Conservation (phyloP, 305 asterid species). For the Fraxinus velutina region DNA sequence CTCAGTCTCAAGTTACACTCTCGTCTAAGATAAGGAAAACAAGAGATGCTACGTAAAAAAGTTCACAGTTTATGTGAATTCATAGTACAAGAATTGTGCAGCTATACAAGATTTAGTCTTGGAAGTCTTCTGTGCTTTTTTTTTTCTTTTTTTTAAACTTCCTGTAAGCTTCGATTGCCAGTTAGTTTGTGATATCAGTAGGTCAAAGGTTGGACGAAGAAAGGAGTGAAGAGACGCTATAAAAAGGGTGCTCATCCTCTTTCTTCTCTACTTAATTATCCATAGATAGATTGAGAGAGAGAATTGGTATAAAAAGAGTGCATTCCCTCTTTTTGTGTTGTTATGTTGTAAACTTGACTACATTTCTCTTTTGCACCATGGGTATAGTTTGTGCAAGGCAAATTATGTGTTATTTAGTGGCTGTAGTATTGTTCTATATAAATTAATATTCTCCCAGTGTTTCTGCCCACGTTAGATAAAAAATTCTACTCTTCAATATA, state of each 20-base stretch:
- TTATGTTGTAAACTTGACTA: constrained; percentile 58
- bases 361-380: constrained; percentile 36
- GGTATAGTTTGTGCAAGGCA: constrained; percentile 38
- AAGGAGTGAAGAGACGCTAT: constrained; percentile 89
- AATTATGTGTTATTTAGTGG: constrained; percentile 8
- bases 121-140: neutral
- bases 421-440: neutral
- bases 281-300: constrained; percentile 27
- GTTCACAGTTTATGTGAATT: constrained; percentile 32
- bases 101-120: constrained; percentile 40
- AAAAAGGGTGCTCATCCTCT: constrained; percentile 94
- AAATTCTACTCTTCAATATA: no score
- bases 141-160: constrained; percentile 5
- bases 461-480: neutral
- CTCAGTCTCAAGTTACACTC: constrained; percentile 71
- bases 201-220: constrained; percentile 52
- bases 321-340: constrained; percentile 24
- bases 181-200: constrained; percentile 49
- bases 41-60: constrained; percentile 19
- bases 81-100: constrained; percentile 58
- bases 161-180: constrained; percentile 26
- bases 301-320: constrained; percentile 1
- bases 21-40: constrained; percentile 35
- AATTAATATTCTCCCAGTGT: neutral
- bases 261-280: constrained; percentile 59